Conservation (phyloP, 768 basidiomycete species). For the Postia placenta region DNA sequence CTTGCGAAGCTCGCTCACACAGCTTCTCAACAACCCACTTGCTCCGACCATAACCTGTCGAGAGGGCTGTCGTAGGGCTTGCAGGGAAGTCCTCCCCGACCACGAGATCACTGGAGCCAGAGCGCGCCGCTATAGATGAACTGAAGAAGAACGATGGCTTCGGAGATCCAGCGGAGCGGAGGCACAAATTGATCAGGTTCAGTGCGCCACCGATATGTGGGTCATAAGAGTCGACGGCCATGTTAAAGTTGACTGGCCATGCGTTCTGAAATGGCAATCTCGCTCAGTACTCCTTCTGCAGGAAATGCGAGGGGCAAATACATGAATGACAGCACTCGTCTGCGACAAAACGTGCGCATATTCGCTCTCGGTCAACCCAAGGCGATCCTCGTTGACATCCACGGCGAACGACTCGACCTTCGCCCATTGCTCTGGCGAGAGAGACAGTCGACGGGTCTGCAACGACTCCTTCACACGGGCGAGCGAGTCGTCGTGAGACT, state of each 20-base stretch:
- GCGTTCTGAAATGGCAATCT: constrained; percentile 32
- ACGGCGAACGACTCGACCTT: constrained; percentile 38
- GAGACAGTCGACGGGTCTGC: constrained; percentile 27
- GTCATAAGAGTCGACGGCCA: constrained; percentile 39
- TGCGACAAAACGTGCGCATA: constrained; percentile 30
- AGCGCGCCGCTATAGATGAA: constrained; percentile 38
- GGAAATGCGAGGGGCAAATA: constrained; percentile 13
- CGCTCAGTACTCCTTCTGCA: not conserved
- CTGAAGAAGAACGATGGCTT: constrained; percentile 44
- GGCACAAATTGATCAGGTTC: constrained; percentile 44
- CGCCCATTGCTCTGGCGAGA: constrained; percentile 9
- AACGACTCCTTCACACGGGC: constrained; percentile 37
- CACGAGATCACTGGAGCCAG: constrained; percentile 27
- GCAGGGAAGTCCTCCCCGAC: constrained; percentile 30
- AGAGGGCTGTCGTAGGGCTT: constrained; percentile 27
- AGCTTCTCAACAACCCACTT: constrained; percentile 55
- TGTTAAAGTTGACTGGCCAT: constrained; percentile 53
- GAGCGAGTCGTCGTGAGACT: constrained; percentile 36
- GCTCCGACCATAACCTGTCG: constrained; percentile 32
- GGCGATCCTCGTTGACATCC: constrained; percentile 32
- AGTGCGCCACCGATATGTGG: constrained; percentile 42
- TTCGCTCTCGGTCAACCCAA: constrained; percentile 33
- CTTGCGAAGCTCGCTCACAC: constrained; percentile 34
- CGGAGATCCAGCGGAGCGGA: constrained; percentile 27
- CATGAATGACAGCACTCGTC: constrained; percentile 43